Percentiles rank a stretch among this genome's conserved stretches.
These are phyloP conservation scores for Hippophae rhamnoides DNA, from an alignment of 306 rosid genomes.

Conservation along the genomic window DNA sequence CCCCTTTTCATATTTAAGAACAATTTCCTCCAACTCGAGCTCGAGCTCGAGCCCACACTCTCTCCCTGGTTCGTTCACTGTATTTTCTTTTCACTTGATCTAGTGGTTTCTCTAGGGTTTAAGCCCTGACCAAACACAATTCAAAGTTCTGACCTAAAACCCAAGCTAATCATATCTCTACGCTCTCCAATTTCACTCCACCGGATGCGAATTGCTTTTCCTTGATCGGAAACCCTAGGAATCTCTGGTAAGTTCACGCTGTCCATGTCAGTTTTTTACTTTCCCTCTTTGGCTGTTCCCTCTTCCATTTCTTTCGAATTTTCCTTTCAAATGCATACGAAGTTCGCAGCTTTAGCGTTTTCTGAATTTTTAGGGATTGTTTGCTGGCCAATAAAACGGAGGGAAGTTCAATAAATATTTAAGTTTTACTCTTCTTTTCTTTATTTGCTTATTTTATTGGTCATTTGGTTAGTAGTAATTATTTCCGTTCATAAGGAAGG, in stretches of 20 bases:
- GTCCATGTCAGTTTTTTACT: neutral
- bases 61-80: too few species aligned
- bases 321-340: slow-evolving; percentile 1
- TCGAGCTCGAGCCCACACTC: neutral
- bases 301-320: neutral
- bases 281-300: too few species aligned
- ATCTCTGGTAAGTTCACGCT: slow-evolving; percentile 13
- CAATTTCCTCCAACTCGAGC: neutral
- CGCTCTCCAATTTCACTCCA: slow-evolving; percentile 10
- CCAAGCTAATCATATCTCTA: neutral
- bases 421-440: neutral
- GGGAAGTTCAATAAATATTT: neutral
- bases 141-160: neutral
- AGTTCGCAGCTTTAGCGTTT: slow-evolving; percentile 13
- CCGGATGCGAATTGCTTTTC: neutral
- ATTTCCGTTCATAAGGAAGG: neutral
- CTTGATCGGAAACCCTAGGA: slow-evolving; percentile 12
- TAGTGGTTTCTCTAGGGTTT: slow-evolving; percentile 24
- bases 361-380: neutral
- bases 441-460: neutral
- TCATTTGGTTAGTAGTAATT: neutral
- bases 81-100: slow-evolving; percentile 4
- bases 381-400: neutral
- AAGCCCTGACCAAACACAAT: slow-evolving; percentile 3
- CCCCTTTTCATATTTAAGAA: neutral